Evolutionary conservation across 1,139 yeast species (phyloP), one percentile per base, ranked within the genome.

Genomic region (Hyphopichia fennica): DNA sequence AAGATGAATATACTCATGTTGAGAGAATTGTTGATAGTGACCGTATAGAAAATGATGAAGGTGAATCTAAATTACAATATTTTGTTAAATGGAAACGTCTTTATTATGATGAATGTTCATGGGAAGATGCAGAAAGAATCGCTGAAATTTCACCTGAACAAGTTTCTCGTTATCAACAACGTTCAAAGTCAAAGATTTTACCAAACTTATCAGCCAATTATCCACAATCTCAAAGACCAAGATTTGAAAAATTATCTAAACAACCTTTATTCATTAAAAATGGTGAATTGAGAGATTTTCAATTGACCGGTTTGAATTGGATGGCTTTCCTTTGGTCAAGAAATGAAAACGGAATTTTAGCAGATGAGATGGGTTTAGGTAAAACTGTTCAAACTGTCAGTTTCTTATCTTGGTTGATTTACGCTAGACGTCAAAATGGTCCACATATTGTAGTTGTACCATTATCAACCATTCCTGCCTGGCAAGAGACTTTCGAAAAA

Each of bases 341-440:
- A 59, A 89, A 93, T 63, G 97, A 93, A 66, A 95, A 93, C 63
- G 99, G 99, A 43, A 95, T 95, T 42, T 71, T 95, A 38, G 99
- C 99, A 5, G 99, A 95, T 70, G 99, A 95, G 63, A 95, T 95
- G 99, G 99, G 99, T 44, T 75, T 95, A 43, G 99, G 99, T 53
- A 93, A 93, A 63, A 93, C 99, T 7, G 97, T 93, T 20, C 99
- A 93, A 67, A 93, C 99, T 0, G 96, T 95, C 13, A 80, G 96
- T 2, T 95, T 95, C 58, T 72, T 95, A 49, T 87, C 96, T 38
- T 93, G 98, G 98, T 76, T 95, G 41, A 82, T 93, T 25, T 93
- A 86, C 62, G 95, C 97, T 6, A 80, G 99, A 61, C 80, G 96
- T 62, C 98, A 91, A 59, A 87, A 91, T 63, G 99, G 99, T 8